Evolutionary conservation across 2,329 filamentous ascomycete species (phyloP).

Genomic region (Hypoxylon sp.): DNA sequence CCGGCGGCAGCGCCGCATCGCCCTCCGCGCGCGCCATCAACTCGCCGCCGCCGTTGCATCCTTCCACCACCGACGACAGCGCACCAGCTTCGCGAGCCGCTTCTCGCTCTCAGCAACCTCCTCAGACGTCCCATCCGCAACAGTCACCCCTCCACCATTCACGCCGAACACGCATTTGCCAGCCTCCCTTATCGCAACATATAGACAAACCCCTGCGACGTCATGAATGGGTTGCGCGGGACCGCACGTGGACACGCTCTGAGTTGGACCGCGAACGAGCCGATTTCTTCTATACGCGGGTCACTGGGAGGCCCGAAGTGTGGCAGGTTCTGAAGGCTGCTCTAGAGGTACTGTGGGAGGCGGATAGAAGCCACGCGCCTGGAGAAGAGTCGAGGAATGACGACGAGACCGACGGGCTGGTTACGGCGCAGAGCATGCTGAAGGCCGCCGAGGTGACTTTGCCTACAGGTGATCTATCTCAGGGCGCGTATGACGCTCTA

Average conservation of each 20-base stretch:
- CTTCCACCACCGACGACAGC: constrained; percentile 50
- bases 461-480: constrained; percentile 77
- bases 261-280: constrained; percentile 77
- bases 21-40: constrained; percentile 68
- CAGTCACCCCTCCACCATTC: constrained; percentile 33
- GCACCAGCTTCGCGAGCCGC: constrained; percentile 42
- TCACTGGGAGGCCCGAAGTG: constrained; percentile 80
- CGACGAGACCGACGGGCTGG: constrained; percentile 58
- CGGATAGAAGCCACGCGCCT: constrained; percentile 52
- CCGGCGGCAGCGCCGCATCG: constrained; percentile 60
- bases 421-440: constrained; percentile 83
- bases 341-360: constrained; percentile 74
- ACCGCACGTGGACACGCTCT: constrained; percentile 75
- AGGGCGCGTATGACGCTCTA: constrained; percentile 78
- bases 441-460: constrained; percentile 82
- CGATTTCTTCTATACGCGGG: constrained; percentile 92
- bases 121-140: constrained; percentile 26
- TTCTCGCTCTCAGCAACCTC: constrained; percentile 33
- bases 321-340: constrained; percentile 82
- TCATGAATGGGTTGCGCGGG: constrained; percentile 74
- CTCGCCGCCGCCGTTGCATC: constrained; percentile 52
- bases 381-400: constrained; percentile 45
- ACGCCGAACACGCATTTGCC: constrained; percentile 47
- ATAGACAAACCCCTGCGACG: constrained; percentile 77
- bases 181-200: constrained; percentile 68